Percentiles rank a stretch among this genome's conserved stretches.
phyloP scores from a whole-genome alignment of 345 rosid genomes.

The Salix brachista region DNA sequence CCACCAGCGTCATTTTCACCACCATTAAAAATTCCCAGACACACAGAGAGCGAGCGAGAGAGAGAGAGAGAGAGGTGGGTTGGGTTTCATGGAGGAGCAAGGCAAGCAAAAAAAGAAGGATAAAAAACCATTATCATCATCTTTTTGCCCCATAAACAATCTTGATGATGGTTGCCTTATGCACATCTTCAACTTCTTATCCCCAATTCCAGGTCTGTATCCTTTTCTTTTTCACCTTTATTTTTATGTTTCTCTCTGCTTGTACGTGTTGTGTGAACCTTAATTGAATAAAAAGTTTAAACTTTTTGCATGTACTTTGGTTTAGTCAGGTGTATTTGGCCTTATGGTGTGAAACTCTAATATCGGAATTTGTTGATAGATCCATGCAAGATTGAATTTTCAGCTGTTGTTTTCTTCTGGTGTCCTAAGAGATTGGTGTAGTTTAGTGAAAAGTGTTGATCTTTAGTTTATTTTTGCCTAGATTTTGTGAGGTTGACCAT shows the following conservation, averaged over 20 bases:
- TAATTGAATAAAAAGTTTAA: background rate
- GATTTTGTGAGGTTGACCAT: background rate
- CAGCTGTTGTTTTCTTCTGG: background rate
- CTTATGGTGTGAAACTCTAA: background rate
- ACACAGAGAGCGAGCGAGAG: too few relatives aligned
- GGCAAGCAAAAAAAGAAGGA: background rate
- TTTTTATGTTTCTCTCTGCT: background rate
- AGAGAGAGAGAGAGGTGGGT: background rate
- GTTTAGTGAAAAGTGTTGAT: background rate
- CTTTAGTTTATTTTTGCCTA: background rate
- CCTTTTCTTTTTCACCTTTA: background rate
- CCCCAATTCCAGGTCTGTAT: constrained; percentile 76
- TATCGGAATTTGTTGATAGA: background rate
- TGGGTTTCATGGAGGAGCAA: constrained; percentile 1
- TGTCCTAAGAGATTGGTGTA: too few relatives aligned
- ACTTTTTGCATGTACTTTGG: background rate
- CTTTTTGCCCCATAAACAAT: constrained; percentile 46
- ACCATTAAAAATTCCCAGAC: background rate
- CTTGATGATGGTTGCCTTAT: constrained; percentile 98
- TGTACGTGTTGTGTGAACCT: background rate
- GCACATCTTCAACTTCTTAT: constrained; percentile 93
- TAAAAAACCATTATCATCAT: constrained; percentile 3
- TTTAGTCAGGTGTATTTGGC: background rate
- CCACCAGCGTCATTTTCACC: too few relatives aligned
- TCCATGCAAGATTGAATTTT: background rate